Percentiles rank a stretch among this genome's conserved stretches.
These are phyloP conservation scores for Gnaphalium uliginosum DNA, from an alignment of 129 eudicot species.

Conservation along the genomic window DNA sequence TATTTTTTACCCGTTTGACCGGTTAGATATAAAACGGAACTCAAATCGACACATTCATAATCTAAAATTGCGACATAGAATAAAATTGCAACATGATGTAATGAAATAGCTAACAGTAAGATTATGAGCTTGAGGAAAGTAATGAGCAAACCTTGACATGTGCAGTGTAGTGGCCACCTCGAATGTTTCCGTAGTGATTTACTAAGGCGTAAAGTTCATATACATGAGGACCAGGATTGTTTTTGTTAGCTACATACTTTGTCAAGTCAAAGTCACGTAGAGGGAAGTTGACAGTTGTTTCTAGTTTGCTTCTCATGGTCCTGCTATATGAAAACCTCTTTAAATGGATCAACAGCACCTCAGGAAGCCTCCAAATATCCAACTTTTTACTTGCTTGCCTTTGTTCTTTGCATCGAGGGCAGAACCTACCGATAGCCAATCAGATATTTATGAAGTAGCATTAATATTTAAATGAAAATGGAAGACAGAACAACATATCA, in stretches of 20 bases:
- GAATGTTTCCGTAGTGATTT: slow-evolving; percentile 93
- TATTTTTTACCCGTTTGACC: no score
- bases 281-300: slow-evolving; percentile 83
- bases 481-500: slow-evolving; percentile 5
- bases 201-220: slow-evolving; percentile 91
- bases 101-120: background rate
- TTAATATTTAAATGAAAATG: background rate
- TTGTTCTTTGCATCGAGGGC: slow-evolving; percentile 88
- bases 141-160: slow-evolving; percentile 60
- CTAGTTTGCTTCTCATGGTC: slow-evolving; percentile 81
- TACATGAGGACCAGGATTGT: slow-evolving; percentile 58
- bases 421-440: slow-evolving; percentile 47
- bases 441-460: slow-evolving; percentile 15
- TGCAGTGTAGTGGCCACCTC: slow-evolving; percentile 94
- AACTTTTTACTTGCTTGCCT: slow-evolving; percentile 96
- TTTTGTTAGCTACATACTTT: slow-evolving; percentile 78
- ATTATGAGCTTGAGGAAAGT: slow-evolving; percentile 1
- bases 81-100: background rate
- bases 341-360: slow-evolving; percentile 86
- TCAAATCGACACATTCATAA: background rate
- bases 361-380: slow-evolving; percentile 97
- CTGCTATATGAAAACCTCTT: slow-evolving; percentile 89
- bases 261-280: slow-evolving; percentile 80
- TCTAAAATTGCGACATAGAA: background rate
- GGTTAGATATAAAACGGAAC: no score